Conservation (phyloP, 768 basidiomycete species). For the Pulveroboletus frians region DNA sequence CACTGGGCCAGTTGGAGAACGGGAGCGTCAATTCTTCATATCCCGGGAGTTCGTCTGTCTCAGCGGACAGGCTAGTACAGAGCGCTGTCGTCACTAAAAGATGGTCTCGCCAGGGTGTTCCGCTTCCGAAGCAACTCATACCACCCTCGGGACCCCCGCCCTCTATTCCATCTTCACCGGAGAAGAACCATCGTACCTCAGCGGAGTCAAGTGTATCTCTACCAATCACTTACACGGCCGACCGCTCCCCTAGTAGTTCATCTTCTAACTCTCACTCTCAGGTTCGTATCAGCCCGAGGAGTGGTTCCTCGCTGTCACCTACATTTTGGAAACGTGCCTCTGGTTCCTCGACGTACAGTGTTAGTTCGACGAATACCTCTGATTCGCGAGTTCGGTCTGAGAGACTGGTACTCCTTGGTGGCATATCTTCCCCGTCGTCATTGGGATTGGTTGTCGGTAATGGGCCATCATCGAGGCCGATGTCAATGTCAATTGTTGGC, state of each 20-base stretch:
- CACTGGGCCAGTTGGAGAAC: neutral
- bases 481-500: constrained; percentile 19
- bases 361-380: constrained; percentile 38
- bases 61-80: constrained; percentile 27
- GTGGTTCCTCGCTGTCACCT: constrained; percentile 42
- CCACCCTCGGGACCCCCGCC: constrained; percentile 61
- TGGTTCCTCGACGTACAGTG: constrained; percentile 44
- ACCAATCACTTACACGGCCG: constrained; percentile 29
- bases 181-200: constrained; percentile 20
- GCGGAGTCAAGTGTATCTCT: constrained; percentile 23
- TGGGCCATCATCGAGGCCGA: constrained; percentile 12
- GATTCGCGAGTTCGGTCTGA: constrained; percentile 31
- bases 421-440: constrained; percentile 11
- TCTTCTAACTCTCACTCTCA: constrained; percentile 34
- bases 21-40: neutral
- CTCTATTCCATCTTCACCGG: constrained; percentile 34
- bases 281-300: constrained; percentile 34
- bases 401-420: constrained; percentile 5
- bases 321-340: constrained; percentile 52
- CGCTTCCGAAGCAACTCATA: constrained; percentile 47
- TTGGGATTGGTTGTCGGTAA: constrained; percentile 2
- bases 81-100: constrained; percentile 33
- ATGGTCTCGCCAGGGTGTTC: constrained; percentile 50
- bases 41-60: neutral
- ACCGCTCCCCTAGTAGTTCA: constrained; percentile 34